A percentile compares a stretch with the other conserved stretches of the same genome.
These are phyloP conservation scores for Cyclotella choctawhatcheeana DNA, from an alignment of 108 stramenopile species.

Conservation along the genomic window DNA sequence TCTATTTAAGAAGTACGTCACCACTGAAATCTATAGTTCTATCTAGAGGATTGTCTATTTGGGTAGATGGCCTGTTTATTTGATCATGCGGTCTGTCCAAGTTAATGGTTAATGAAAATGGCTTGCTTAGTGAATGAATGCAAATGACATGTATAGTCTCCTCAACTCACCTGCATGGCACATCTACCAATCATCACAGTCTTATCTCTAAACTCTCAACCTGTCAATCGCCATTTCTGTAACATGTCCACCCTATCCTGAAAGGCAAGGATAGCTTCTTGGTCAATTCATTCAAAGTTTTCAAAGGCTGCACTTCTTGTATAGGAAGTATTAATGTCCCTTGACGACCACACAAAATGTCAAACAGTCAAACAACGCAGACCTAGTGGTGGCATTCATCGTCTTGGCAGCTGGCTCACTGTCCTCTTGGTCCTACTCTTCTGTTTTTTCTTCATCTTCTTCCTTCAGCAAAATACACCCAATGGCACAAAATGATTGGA, in stretches of 20 bases:
- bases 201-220: slow-evolving; percentile 92
- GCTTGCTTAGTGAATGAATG: no score
- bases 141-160: no score
- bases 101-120: no score
- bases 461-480: slow-evolving; percentile 66
- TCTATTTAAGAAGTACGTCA: no score
- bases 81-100: no score
- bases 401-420: slow-evolving; percentile 39
- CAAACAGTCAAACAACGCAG: slow-evolving; percentile 83
- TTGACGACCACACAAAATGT: slow-evolving; percentile 78
- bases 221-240: slow-evolving; percentile 87
- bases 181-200: slow-evolving; percentile 93
- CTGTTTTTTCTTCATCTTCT: slow-evolving; percentile 25
- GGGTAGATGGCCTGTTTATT: no score
- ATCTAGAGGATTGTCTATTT: no score
- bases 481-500: slow-evolving; percentile 65
- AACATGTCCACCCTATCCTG: slow-evolving; percentile 72
- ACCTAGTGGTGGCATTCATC: slow-evolving; percentile 56
- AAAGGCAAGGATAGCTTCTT: slow-evolving; percentile 77
- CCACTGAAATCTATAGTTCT: no score
- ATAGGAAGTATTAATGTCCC: slow-evolving; percentile 86
- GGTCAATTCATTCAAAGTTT: slow-evolving; percentile 74
- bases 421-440: slow-evolving; percentile 30
- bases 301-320: slow-evolving; percentile 86
- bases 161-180: slow-evolving; percentile 82